A percentile compares a stretch with the other conserved stretches of the same genome.
phyloP scores from a whole-genome alignment of 1,139 yeast genomes.

The Sugiyamaella novakii region DNA sequence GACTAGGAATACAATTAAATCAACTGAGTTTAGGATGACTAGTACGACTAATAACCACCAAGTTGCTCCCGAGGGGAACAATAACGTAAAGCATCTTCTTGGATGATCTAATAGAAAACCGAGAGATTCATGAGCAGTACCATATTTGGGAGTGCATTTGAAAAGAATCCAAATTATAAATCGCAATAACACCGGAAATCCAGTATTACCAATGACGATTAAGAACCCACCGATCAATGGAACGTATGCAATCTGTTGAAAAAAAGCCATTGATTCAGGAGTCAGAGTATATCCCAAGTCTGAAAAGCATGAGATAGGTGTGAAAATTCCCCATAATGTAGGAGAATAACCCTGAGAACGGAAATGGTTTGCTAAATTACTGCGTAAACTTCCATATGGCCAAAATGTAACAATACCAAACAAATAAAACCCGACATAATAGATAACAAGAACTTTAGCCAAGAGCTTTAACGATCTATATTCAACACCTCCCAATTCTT shows the following conservation, averaged over 20 bases:
- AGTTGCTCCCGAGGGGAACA: conserved; percentile 90
- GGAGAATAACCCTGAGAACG: conserved; percentile 62
- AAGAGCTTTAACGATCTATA: conserved; percentile 83
- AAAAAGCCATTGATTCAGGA: conserved; percentile 73
- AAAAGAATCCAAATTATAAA: conserved; percentile 78
- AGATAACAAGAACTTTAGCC: conserved; percentile 62
- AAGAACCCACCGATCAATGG: conserved; percentile 65
- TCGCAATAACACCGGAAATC: conserved; percentile 81
- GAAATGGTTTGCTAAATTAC: conserved; percentile 49
- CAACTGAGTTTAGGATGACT: conserved; percentile 70
- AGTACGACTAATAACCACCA: conserved; percentile 89
- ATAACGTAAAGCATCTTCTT: conserved; percentile 88
- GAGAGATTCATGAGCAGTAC: conserved; percentile 60
- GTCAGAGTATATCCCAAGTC: conserved; percentile 84
- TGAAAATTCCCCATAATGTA: conserved; percentile 92
- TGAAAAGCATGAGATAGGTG: conserved; percentile 74
- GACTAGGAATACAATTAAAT: conserved; percentile 74
- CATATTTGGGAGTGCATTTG: conserved; percentile 63
- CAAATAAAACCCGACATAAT: conserved; percentile 76
- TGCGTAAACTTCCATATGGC: conserved; percentile 62
- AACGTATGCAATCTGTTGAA: conserved; percentile 63
- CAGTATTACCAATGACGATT: conserved; percentile 89
- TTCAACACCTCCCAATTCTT: conserved; percentile 96
- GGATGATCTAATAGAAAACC: conserved; percentile 94
- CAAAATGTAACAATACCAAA: conserved; percentile 59